Evolutionary conservation across 2,329 filamentous ascomycete species (phyloP), one percentile per base, ranked within the genome.

Genomic region (Ophiostoma populinum): DNA sequence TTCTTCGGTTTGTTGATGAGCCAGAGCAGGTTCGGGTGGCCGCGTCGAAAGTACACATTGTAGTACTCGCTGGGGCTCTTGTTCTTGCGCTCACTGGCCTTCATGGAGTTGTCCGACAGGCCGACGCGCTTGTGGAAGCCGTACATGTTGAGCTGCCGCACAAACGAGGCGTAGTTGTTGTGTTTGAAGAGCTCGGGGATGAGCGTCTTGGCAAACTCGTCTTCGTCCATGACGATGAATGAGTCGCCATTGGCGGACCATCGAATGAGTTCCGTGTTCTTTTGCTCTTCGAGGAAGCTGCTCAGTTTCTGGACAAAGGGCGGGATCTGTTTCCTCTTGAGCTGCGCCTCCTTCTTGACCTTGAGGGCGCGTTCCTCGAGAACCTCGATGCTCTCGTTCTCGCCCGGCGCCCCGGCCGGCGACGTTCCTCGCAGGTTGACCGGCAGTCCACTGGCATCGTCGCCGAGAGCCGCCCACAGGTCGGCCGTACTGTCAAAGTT

Each of bases 121-220:
- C 81, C 81, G 4, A 90, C 81, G 27, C 81, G 78, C 62, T 98
- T 98, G 64, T 98, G 90, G 49, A 98, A 98, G 42, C 92, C 86
- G 54, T 93, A 94, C 65, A 94, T 94, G 56, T 94, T 94, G 43
- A 94, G 66, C 53, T 94, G 86, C 24, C 86, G 77, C 37, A 94
- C 86, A 52, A 94, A 94, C 44, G 86, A 93, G 31, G 86, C 86
- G 56, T 94, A 94, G 54, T 94, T 94, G 66, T 87, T 93, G 60
- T 98, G 90, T 57, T 98, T 98, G 67, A 98, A 98, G 42, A 95
- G 75, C 55, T 95, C 92, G 1, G 90, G 90, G 17, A 98, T 80
- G 46, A 98, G 78, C 24, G 81, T 83, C 58, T 94, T 95, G 15
- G 90, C 94, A 51, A 98, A 98, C 57, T 93, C 87, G 50, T 98